These are phyloP conservation scores for Dillenia suffruticosa DNA, from an alignment of 164 flowering plant genomes.

Conservation along the genomic window DNA sequence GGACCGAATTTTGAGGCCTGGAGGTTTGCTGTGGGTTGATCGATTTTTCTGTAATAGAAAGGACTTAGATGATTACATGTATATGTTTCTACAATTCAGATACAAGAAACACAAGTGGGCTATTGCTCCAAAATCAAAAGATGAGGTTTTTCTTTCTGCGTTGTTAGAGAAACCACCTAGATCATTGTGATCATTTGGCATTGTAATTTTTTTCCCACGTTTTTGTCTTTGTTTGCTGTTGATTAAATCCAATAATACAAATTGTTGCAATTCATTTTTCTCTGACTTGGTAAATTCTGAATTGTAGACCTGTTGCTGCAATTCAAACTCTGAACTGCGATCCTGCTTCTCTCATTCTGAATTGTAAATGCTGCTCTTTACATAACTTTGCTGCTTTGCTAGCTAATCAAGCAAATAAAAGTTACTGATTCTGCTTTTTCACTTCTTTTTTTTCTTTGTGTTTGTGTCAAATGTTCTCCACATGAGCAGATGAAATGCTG, in stretches of 20 bases:
- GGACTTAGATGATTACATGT: slow-evolving; percentile 84
- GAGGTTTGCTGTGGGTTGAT: slow-evolving; percentile 88
- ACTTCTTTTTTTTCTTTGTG: too few species aligned
- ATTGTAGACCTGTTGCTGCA: too few species aligned
- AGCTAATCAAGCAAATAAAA: too few species aligned
- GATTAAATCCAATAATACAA: not conserved
- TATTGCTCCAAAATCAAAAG: slow-evolving; percentile 59
- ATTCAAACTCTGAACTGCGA: too few species aligned
- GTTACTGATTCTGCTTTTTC: too few species aligned
- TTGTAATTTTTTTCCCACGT: not conserved
- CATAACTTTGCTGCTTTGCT: too few species aligned
- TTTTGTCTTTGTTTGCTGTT: not conserved
- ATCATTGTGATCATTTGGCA: slow-evolving; percentile 33
- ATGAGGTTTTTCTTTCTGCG: slow-evolving; percentile 81
- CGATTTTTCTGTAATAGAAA: slow-evolving; percentile 68
- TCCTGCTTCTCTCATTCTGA: too few species aligned
- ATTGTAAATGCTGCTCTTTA: too few species aligned
- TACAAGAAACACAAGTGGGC: slow-evolving; percentile 89
- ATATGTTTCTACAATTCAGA: slow-evolving; percentile 90
- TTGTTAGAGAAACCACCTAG: slow-evolving; percentile 87
- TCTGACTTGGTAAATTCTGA: too few species aligned
- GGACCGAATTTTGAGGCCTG: slow-evolving; percentile 87
- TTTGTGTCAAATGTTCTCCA: too few species aligned
- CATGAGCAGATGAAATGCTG: too few species aligned
- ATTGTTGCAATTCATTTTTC: too few species aligned